Conservation (phyloP, 2,329 filamentous ascomycete species). For the Aspergillus tubingensis region DNA sequence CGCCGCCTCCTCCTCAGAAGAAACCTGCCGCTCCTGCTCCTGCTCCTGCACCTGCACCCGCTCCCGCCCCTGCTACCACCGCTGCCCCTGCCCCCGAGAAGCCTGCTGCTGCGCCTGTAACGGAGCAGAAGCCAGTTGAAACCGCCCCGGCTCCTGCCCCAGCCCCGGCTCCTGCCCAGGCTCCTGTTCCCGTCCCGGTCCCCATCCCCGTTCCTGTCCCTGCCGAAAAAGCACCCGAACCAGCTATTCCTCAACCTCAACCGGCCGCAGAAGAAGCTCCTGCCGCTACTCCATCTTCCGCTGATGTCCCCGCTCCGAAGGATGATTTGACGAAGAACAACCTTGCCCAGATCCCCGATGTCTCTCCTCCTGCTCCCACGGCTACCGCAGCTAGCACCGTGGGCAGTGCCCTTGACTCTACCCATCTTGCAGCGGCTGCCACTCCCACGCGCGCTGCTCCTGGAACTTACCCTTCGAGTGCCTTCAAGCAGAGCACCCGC, state of each 20-base stretch:
- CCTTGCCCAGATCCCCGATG: constrained; percentile 85
- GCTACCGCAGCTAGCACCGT: constrained; percentile 86
- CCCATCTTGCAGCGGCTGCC: constrained; percentile 56
- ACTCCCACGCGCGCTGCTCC: constrained; percentile 60
- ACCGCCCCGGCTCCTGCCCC: background rate
- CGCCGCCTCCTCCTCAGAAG: constrained; percentile 55
- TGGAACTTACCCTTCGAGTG: constrained; percentile 77
- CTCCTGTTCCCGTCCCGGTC: constrained; percentile 20
- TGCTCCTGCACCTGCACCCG: constrained; percentile 8
- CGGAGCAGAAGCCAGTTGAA: constrained; percentile 13
- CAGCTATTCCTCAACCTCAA: constrained; percentile 31
- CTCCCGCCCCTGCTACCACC: background rate
- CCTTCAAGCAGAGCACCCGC: constrained; percentile 72
- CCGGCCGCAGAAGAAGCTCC: constrained; percentile 38
- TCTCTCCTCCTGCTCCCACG: constrained; percentile 73
- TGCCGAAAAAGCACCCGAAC: constrained; percentile 38
- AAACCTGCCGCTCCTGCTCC: constrained; percentile 48
- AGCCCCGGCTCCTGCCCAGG: constrained; percentile 7
- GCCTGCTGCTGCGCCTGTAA: constrained; percentile 12
- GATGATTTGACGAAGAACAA: constrained; percentile 89
- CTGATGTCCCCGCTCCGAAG: constrained; percentile 66
- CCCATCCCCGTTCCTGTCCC: constrained; percentile 43
- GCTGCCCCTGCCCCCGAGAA: constrained; percentile 33
- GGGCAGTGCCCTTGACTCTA: constrained; percentile 80
- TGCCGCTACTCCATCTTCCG: constrained; percentile 40